A percentile compares a stretch with the other conserved stretches of the same genome.
Conservation (phyloP, 2,329 filamentous ascomycete genomes). For the Pseudopithomyces maydicus region DNA sequence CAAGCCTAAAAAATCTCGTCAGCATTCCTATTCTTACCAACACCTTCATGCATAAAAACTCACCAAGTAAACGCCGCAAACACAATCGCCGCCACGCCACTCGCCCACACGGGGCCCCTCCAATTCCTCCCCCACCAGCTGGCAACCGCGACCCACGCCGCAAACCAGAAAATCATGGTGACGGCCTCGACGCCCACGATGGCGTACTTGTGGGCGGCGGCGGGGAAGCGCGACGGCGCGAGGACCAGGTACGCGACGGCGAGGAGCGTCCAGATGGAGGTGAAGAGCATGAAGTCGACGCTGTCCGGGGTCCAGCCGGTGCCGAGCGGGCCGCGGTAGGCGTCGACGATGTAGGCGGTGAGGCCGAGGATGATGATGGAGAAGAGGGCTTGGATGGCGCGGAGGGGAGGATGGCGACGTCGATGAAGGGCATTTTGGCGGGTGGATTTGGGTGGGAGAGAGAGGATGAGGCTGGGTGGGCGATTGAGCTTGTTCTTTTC, state of each 20-base stretch:
- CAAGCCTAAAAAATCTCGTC: constrained; percentile 48
- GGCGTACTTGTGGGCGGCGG: constrained; percentile 67
- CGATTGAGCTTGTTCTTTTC: too few species aligned
- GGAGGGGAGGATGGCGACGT: constrained; percentile 59
- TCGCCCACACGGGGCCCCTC: constrained; percentile 61
- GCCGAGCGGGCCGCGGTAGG: constrained; percentile 54
- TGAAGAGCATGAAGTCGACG: constrained; percentile 81
- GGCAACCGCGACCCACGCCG: constrained; percentile 79
- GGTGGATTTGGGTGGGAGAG: background rate
- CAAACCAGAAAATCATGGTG: constrained; percentile 91
- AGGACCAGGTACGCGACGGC: constrained; percentile 73
- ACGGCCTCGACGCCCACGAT: constrained; percentile 72
- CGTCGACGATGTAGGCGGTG: constrained; percentile 69
- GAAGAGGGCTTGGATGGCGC: constrained; percentile 70
- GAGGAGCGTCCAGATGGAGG: constrained; percentile 73
- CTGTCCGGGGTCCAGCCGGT: constrained; percentile 56
- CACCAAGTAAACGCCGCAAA: constrained; percentile 72
- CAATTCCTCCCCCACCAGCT: constrained; percentile 61
- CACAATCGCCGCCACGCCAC: constrained; percentile 66
- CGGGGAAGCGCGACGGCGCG: constrained; percentile 65
- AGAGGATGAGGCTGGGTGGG: background rate
- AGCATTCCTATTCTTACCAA: constrained; percentile 31
- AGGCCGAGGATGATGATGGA: constrained; percentile 77
- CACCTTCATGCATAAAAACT: constrained; percentile 46
- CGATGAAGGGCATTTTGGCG: constrained; percentile 12